Conservation (phyloP, 2,329 filamentous ascomycete genomes). For the Phialocephala subalpina region DNA sequence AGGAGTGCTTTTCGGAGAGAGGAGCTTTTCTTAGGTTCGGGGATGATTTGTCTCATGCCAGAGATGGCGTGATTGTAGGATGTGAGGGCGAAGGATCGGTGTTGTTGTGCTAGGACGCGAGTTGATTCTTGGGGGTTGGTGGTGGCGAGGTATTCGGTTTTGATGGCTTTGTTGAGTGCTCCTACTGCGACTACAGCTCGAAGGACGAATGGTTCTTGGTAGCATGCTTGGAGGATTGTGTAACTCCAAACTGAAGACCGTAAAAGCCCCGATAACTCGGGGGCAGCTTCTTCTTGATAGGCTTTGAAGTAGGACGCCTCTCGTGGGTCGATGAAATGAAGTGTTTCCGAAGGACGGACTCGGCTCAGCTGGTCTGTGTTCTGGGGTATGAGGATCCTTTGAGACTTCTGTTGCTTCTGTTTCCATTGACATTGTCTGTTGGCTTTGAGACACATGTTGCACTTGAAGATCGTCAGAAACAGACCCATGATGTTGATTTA, state of each 20-base stretch:
- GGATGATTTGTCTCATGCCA: constrained; percentile 25
- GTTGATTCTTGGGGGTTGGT: neutral
- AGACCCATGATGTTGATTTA: no score
- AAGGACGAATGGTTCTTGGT: constrained; percentile 27
- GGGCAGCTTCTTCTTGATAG: constrained; percentile 25
- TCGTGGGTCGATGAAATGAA: constrained; percentile 23
- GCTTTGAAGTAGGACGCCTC: constrained; percentile 28
- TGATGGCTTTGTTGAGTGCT: constrained; percentile 26
- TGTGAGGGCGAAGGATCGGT: constrained; percentile 26
- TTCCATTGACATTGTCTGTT: constrained; percentile 25
- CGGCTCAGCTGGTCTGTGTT: constrained; percentile 11
- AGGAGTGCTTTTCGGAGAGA: constrained; percentile 23
- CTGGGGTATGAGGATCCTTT: constrained; percentile 23
- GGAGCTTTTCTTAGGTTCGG: constrained; percentile 7
- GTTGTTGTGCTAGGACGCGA: constrained; percentile 15
- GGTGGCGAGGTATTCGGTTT: constrained; percentile 13
- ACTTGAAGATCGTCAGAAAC: neutral
- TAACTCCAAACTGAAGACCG: constrained; percentile 25
- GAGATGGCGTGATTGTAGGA: constrained; percentile 25
- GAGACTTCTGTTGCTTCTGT: constrained; percentile 9
- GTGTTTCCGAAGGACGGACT: constrained; percentile 15
- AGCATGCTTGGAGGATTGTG: constrained; percentile 28
- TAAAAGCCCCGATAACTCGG: constrained; percentile 22
- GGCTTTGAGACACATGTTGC: constrained; percentile 18
- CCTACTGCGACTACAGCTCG: constrained; percentile 30